These are phyloP conservation scores for Penicillium steckii DNA, from an alignment of 495 filamentous ascomycete species.

Conservation along the genomic window DNA sequence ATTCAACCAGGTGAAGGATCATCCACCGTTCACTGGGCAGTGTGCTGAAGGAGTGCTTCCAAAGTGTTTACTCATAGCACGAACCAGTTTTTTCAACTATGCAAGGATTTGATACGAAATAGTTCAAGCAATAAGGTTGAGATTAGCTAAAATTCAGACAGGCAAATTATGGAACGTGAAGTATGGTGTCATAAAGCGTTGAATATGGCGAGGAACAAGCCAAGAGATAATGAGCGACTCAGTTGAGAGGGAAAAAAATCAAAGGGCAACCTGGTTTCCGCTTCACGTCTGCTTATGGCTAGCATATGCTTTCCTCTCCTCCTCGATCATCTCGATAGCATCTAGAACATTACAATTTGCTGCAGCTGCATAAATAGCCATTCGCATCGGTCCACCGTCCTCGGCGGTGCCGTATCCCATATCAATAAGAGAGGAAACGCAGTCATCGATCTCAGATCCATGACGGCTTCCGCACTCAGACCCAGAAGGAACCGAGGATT, in stretches of 20 bases:
- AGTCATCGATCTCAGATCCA: constrained; percentile 38
- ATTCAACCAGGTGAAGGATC: no score
- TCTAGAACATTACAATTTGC: constrained; percentile 44
- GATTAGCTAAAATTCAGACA: constrained; percentile 5
- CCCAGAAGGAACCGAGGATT: not conserved
- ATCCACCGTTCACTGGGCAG: no score
- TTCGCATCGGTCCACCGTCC: constrained; percentile 42
- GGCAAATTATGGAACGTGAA: not conserved
- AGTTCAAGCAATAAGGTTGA: not conserved
- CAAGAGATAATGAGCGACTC: constrained; percentile 7
- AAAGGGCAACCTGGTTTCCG: constrained; percentile 3
- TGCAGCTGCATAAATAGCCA: constrained; percentile 53
- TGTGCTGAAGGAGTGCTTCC: no score
- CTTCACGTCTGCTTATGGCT: constrained; percentile 18
- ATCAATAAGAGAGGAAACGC: constrained; percentile 43
- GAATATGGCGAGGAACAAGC: not conserved
- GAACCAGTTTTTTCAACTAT: no score
- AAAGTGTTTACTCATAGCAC: no score
- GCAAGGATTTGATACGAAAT: no score
- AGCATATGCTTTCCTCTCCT: constrained; percentile 51
- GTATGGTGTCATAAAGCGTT: not conserved
- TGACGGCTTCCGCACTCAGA: not conserved
- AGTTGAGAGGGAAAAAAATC: not conserved
- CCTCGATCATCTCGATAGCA: constrained; percentile 59
- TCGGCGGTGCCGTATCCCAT: constrained; percentile 50